Percentiles rank a stretch among this genome's conserved stretches.
These are phyloP conservation scores for Casuarina cunninghamiana DNA, from an alignment of 306 rosid genomes.

Conservation along the genomic window DNA sequence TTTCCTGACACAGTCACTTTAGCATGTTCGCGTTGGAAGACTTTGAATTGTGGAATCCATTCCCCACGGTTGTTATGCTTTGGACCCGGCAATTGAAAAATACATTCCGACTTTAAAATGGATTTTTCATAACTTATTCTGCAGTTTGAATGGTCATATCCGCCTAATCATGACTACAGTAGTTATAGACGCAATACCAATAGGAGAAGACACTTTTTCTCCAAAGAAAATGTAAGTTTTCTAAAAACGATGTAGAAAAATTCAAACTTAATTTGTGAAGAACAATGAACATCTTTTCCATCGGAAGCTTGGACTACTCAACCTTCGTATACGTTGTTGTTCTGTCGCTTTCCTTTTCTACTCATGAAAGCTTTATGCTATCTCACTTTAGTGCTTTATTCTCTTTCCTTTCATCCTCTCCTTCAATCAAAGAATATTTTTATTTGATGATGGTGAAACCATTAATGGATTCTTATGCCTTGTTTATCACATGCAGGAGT, in stretches of 20 bases:
- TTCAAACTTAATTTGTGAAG: background rate
- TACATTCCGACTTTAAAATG: no score
- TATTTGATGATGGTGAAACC: background rate
- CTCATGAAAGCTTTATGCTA: background rate
- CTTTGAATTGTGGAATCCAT: background rate
- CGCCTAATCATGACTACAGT: no score
- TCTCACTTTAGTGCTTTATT: conserved; percentile 8
- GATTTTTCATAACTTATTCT: no score
- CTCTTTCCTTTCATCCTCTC: conserved; percentile 11
- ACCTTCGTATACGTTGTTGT: background rate
- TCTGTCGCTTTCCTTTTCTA: conserved; percentile 3
- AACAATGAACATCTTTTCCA: background rate
- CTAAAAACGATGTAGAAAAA: no score
- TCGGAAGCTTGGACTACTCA: background rate
- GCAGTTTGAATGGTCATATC: no score
- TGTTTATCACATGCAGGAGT: conserved; percentile 47
- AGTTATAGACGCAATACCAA: no score
- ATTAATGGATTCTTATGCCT: background rate
- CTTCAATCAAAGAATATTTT: conserved; percentile 21
- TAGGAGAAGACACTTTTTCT: no score
- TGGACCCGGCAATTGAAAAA: no score
- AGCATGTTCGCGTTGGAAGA: background rate
- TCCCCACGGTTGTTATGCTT: no score
- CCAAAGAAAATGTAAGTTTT: no score
- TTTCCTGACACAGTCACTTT: background rate